Evolutionary conservation across 306 rosid species (phyloP), one percentile per base, ranked within the genome.

Genomic region (Castanea sativa): DNA sequence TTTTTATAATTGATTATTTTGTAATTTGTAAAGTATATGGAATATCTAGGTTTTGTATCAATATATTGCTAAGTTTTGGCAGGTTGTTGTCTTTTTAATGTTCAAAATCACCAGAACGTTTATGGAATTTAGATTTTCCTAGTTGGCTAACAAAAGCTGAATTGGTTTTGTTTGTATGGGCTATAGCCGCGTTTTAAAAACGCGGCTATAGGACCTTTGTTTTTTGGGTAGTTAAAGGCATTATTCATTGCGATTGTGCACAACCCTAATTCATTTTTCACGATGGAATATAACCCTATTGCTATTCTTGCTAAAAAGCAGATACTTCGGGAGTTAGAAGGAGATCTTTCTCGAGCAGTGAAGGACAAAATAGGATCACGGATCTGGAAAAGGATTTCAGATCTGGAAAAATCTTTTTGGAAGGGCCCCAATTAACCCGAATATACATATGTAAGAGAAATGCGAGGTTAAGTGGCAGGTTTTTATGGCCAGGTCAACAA

Each of bases 251-350:
- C 0, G 53, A 49, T 49, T 49, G 53, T 13, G 15, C 0, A 12
- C 53, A 49, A 49, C 53, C 53, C 45, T 16, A 19, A 5, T 33
- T 6, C 19, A 11, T 59, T 13, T 23, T 5, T 23, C 67, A 33
- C 16, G 0, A 15, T 63, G 21, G 69, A 3, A 30, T 58, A 58
- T 63, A 18, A 67, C 49, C 71, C 71, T 18, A 18, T 33, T 67
- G 19, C 69, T 55, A 35, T 18, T 53, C 52, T 27, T 32, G 75
- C 43, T 45, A 25, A 9, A 49, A 67, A 55, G 11, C 78, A 82
- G 89, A 73, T 85, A 15, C 77, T 85, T 73, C 84, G 84, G 76
- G 89, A 80, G 10, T 70, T 85, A 67, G 89, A 82, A 68, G 86
- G 86, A 32, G 76, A 76, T 71, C 73, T 76, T 35, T 41, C 89